Percentiles rank a stretch among this genome's conserved stretches.
Conservation (phyloP, 1,284 basidiomycete species). For the Naganishia sp. region DNA sequence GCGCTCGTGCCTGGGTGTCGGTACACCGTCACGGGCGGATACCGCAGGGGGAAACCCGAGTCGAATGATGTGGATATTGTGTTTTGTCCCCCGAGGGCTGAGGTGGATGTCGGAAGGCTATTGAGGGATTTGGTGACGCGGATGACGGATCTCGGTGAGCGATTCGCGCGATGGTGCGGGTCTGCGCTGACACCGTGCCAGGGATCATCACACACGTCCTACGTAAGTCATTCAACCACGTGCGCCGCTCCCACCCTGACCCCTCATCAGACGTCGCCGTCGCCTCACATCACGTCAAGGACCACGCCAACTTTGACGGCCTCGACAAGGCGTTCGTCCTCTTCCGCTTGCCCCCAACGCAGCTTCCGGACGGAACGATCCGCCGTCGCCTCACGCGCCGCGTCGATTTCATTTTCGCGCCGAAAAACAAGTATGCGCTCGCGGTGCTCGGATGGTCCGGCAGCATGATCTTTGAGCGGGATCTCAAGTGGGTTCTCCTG, state of each 20-base stretch:
- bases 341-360: constrained; percentile 39
- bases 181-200: background rate
- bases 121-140: constrained; percentile 41
- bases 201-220: constrained; percentile 52
- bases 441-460: constrained; percentile 52
- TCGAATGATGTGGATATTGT: constrained; percentile 53
- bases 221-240: constrained; percentile 38
- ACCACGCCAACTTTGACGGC: constrained; percentile 52
- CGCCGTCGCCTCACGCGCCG: constrained; percentile 43
- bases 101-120: constrained; percentile 41
- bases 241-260: background rate
- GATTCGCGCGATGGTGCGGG: background rate
- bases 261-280: constrained; percentile 17
- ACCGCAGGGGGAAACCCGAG: constrained; percentile 49
- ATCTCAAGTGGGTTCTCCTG: constrained; percentile 45
- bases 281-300: constrained; percentile 21
- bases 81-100: constrained; percentile 46
- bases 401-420: constrained; percentile 51
- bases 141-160: constrained; percentile 31
- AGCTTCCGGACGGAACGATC: constrained; percentile 2
- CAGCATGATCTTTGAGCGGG: constrained; percentile 55
- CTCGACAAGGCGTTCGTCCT: constrained; percentile 53
- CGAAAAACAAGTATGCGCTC: constrained; percentile 48
- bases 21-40: constrained; percentile 51
- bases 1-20: constrained; percentile 46